Percentiles rank a stretch among this genome's conserved stretches.
phyloP scores from a whole-genome alignment of 2,329 filamentous ascomycete genomes.

The Ophiostoma perfectum region DNA sequence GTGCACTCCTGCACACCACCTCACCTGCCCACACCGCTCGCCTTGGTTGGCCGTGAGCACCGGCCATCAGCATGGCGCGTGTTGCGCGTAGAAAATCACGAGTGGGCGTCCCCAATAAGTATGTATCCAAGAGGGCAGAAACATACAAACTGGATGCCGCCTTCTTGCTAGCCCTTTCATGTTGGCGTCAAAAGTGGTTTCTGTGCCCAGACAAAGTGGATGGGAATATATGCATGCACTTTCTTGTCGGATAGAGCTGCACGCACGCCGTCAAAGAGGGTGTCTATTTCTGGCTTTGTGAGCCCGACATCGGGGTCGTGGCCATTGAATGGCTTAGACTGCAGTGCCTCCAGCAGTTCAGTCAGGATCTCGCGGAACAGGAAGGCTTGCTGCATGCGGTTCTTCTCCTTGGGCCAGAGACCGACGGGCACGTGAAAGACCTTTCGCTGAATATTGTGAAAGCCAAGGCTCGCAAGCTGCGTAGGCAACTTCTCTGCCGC shows the following conservation, averaged over 20 bases:
- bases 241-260: conserved; percentile 33
- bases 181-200: conserved; percentile 32
- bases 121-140: neutral
- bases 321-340: conserved; percentile 39
- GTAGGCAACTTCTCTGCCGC: conserved; percentile 29
- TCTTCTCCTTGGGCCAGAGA: conserved; percentile 31
- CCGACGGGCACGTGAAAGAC: conserved; percentile 33
- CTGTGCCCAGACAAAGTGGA: conserved; percentile 41
- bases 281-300: conserved; percentile 32
- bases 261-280: conserved; percentile 33
- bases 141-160: neutral
- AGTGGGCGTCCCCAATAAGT: neutral
- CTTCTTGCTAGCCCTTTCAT: neutral
- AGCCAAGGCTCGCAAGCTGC: conserved; percentile 34
- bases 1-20: neutral
- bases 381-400: conserved; percentile 28
- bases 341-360: conserved; percentile 39
- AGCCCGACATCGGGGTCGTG: conserved; percentile 36
- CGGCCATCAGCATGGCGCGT: too few species aligned
- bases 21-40: neutral
- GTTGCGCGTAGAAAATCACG: neutral
- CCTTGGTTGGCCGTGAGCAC: too few species aligned
- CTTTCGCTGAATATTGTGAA: conserved; percentile 33
- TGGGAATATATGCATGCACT: conserved; percentile 42
- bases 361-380: conserved; percentile 38